phyloP scores from a whole-genome alignment of 148 eudicot genomes.

The Fagopyrum tataricum region DNA sequence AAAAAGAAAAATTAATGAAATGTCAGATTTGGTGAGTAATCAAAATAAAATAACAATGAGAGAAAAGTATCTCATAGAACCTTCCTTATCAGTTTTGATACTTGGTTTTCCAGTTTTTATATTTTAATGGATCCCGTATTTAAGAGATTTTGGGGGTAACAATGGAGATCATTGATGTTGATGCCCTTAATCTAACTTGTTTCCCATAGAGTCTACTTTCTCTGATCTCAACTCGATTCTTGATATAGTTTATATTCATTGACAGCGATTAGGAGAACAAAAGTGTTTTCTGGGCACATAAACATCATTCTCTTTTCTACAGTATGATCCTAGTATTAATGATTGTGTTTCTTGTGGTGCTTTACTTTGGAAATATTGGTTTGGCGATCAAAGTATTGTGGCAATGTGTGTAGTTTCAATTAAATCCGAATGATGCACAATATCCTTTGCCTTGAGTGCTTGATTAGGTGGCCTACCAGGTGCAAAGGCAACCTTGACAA shows the following conservation, averaged over 20 bases:
- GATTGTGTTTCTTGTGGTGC: constrained; percentile 3
- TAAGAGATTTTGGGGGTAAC: no score
- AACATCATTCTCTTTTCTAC: neutral
- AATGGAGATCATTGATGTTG: no score
- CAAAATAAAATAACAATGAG: no score
- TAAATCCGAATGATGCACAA: neutral
- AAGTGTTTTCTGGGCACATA: neutral
- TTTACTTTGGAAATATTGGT: neutral
- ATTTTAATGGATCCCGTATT: no score
- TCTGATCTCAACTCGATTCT: neutral
- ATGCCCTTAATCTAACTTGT: neutral
- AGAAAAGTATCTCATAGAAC: no score
- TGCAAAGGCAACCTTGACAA: neutral
- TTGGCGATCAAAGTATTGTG: neutral
- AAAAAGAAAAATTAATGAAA: no score
- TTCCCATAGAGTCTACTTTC: neutral
- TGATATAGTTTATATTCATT: neutral
- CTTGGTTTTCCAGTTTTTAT: no score
- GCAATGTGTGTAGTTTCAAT: neutral
- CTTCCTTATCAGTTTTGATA: no score
- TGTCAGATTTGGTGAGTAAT: no score
- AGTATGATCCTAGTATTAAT: neutral
- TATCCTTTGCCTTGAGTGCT: neutral
- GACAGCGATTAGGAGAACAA: neutral
- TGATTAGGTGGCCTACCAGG: constrained; percentile 8